These are phyloP conservation scores for Oldenlandia corymbosa DNA, from an alignment of 257 asterid species.

Conservation along the genomic window DNA sequence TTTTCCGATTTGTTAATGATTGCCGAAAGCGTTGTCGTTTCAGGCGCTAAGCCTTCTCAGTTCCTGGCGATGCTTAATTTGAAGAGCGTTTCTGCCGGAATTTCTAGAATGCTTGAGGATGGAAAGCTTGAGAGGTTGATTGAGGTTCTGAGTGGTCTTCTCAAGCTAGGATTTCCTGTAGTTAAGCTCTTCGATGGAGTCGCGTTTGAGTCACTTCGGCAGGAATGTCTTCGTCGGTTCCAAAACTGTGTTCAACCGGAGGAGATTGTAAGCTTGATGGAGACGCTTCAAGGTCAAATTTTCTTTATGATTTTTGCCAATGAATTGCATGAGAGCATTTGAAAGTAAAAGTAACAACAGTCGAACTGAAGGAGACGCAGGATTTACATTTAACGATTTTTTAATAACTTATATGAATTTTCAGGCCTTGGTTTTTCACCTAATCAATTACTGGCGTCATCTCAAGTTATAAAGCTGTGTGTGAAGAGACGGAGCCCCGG, in stretches of 20 bases:
- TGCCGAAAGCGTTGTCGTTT: slow-evolving; percentile 49
- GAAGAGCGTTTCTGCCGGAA: slow-evolving; percentile 46
- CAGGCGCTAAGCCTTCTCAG: slow-evolving; percentile 48
- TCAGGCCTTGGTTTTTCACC: slow-evolving; percentile 58
- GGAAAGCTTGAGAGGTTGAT: slow-evolving; percentile 32
- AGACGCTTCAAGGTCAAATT: slow-evolving; percentile 52
- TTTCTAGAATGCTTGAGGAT: slow-evolving; percentile 37
- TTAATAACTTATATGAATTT: slow-evolving; percentile 6
- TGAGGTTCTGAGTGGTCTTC: slow-evolving; percentile 35
- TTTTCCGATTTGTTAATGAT: slow-evolving; percentile 64
- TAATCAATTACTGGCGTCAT: slow-evolving; percentile 48
- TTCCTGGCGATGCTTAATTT: slow-evolving; percentile 35
- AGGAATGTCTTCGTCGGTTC: slow-evolving; percentile 46
- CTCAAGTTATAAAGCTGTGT: slow-evolving; percentile 57
- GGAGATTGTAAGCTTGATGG: slow-evolving; percentile 49
- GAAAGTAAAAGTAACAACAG: background rate
- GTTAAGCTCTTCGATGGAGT: slow-evolving; percentile 42
- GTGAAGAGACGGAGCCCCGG: slow-evolving; percentile 55
- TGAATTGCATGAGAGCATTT: background rate
- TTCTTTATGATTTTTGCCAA: background rate
- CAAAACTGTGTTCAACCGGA: slow-evolving; percentile 43
- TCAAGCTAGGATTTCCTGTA: slow-evolving; percentile 54
- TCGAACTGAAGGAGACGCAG: background rate
- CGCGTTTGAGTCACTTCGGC: slow-evolving; percentile 42
- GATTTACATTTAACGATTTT: background rate